Base-by-base conservation (phyloP, 805 yeast genomes). In the Nakazawaea laoshanensis region DNA sequence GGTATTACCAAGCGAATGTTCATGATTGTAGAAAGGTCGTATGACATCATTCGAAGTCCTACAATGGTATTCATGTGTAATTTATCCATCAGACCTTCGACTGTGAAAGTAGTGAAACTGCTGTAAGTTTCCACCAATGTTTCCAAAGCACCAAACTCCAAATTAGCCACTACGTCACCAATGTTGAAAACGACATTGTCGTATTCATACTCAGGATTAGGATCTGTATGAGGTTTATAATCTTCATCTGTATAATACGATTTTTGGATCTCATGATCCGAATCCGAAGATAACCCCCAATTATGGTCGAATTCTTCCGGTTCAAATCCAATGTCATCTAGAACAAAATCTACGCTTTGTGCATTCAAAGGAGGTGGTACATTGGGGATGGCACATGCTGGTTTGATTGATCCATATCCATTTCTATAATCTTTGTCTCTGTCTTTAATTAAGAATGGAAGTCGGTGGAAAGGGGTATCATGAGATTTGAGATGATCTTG, bases 381-480 rank as follows among this genome's bases (percentile, higher is more conserved):
- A 35, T 67, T 64, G 0, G 94, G 88, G 3, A 82, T 46, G 2
- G 86, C 63, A 4, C 78, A 56, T 0, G 85, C 70, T 0, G 87
- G 77, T 14, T 62, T 52, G 7, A 81, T 67, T 5, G 70, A 57
- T 0, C 78, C 76, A 40, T 54, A 65, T 1, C 64, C 60, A 4
- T 61, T 60, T n/a, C 61, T 53, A 42, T 77, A 83, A 1, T 44
- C 44, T 0, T 56, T 51, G 30, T 66, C 68, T 34, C 77, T 67
- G 10, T 58, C 55, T 10, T 65, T 63, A 7, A 89, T 50, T 19
- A 89, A 52, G 49, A 86, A 88, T 0, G 92, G 78, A 14, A 76
- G 61, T 35, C 98, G 57, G 43, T 85, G 92, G 41, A 74, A 86
- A 0, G 95, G 86, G 0, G 83, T 81, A 61, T 92, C 98, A 45